phyloP scores from a whole-genome alignment of 2,329 filamentous ascomycete genomes.

The Laburnicola sp. region DNA sequence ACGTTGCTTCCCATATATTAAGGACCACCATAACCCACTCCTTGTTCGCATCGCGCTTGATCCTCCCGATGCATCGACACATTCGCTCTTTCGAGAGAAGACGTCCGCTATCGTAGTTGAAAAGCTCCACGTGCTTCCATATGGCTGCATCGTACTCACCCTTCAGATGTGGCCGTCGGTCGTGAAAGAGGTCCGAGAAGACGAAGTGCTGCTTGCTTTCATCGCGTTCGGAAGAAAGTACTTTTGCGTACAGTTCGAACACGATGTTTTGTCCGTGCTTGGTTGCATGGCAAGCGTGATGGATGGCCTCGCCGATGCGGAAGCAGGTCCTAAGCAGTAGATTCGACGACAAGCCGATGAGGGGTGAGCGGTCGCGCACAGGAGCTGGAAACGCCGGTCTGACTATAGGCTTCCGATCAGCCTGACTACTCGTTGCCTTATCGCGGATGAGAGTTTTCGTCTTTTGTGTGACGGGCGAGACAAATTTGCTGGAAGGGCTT shows the following conservation, averaged over 20 bases:
- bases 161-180: conserved; percentile 58
- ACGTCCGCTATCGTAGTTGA: conserved; percentile 51
- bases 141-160: conserved; percentile 48
- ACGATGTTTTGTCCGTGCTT: conserved; percentile 54
- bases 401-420: conserved; percentile 49
- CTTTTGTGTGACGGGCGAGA: conserved; percentile 29
- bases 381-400: conserved; percentile 56
- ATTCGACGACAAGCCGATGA: conserved; percentile 56
- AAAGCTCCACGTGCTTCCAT: conserved; percentile 52
- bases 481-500: conserved; percentile 18
- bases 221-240: conserved; percentile 62
- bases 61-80: conserved; percentile 54
- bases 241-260: conserved; percentile 67
- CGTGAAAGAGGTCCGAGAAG: conserved; percentile 65
- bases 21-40: conserved; percentile 52
- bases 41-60: conserved; percentile 49
- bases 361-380: conserved; percentile 56
- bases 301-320: conserved; percentile 63
- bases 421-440: neutral
- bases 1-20: conserved; percentile 57
- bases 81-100: conserved; percentile 50
- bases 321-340: conserved; percentile 63
- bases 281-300: conserved; percentile 51
- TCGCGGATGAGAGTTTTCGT: conserved; percentile 19
- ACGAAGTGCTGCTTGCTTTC: conserved; percentile 62